Base-by-base conservation (phyloP, 768 basidiomycete species). In the Tulasnella sp. region DNA sequence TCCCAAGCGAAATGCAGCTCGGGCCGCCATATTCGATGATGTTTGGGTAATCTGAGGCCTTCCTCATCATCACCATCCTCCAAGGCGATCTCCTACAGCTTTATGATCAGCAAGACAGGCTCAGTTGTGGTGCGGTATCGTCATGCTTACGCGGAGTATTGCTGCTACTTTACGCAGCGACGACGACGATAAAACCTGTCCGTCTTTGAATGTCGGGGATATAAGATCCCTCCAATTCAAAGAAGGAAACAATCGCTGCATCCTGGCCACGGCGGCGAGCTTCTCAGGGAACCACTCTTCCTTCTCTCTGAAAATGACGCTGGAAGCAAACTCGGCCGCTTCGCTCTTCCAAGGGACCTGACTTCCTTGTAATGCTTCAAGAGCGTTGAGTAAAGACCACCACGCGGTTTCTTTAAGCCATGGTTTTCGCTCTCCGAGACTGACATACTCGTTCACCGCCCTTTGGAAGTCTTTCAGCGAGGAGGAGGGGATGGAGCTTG, bases 1-100 rank as follows among this genome's bases (percentile, higher is more conserved):
- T 91, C 89, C 97, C 97, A 99, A 32, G 91, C 93, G 83, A 94
- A 96, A 83, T 98, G 97, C 61, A 96, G 86, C 82, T 95, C 91
- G 77, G 96, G 91, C 83, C 93, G 96, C 95, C 96, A 95, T 18
- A 67, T 67, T 35, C 61, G 61, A 35, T 67, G 61, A 15, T 67
- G 61, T 35, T 32, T 67, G n/a, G 61, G 61, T 67, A 67, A 26
- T 67, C 89, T 46, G 87, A 84, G 15, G 87, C 86, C 81, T 57
- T 88, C 87, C 69, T 89, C 82, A 23, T 87, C 88, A 20, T 90
- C 89, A 5, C 90, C 90, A 48, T 6, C 26, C 16, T 90, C 89
- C 6, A 85, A 82, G 10, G 86, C 86, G 42, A 82, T 82, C 48
- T 86, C 83, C 84, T 84, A 20, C 88, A 18, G 6, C 46, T 20